Base-by-base conservation (phyloP, 2,329 filamentous ascomycete genomes). In the Botrytis galanthina region DNA sequence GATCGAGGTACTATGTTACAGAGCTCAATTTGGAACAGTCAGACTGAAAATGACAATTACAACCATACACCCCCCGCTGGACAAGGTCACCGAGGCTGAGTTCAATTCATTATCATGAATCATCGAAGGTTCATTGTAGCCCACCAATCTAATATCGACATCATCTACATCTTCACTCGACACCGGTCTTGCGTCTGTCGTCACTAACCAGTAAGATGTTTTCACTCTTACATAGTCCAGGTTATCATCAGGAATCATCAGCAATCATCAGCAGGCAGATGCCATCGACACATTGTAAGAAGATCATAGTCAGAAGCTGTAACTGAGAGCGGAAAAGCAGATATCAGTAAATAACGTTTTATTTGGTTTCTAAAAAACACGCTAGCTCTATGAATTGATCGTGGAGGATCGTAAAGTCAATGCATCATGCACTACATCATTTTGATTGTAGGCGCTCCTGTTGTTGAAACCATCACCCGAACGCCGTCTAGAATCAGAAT, bases 391-490 rank as follows among this genome's bases (percentile, higher is more conserved):
- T 77, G 73, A 46, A 39, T 75, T 78, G 80, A 81, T 81, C 80
- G 80, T 81, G 79, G 80, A 81, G 80, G 80, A 81, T 81, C 67
- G 74, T 75, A 74, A 61, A 75, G 75, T 78, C 77, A 78, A 75
- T 78, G 72, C 68, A 73, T 64, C 63, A 70, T 76, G 76, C 74
- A 73, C 75, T 73, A 76, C 77, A 78, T 74, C 76, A 78, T 71
- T 77, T 76, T 75, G 75, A 78, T 77, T 78, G 75, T 76, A 78
- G 78, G 78, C 78, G 78, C 77, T 79, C 76, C 84, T 83, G 85
- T 86, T 87, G 85, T 87, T 87, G 86, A 87, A 87, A 86, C 85
- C 84, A 82, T 85, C 71, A 84, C 82, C 80, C 81, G 83, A 85
- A 85, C 84, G 85, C 84, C 85, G 76, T 79, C 78, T 79, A 79